Evolutionary conservation across 2,329 filamentous ascomycete genomes (phyloP).

Genomic region (Cladorrhinum sp.): DNA sequence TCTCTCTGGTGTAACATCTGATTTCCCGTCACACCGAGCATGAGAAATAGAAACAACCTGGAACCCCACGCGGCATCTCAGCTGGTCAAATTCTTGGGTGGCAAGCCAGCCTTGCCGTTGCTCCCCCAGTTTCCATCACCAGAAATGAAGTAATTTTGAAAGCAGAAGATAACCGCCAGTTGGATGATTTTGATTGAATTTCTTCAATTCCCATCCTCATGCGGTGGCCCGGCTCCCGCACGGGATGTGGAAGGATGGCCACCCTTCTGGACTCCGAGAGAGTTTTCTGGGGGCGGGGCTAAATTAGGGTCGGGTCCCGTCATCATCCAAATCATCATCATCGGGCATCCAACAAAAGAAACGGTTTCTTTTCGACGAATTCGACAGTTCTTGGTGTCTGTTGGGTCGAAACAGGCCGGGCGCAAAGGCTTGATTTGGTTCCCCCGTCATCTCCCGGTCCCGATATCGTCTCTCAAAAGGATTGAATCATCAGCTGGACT

Average conservation of each 20-base stretch:
- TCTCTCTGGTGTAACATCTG: not conserved
- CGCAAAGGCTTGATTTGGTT: not conserved
- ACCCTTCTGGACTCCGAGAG: not conserved
- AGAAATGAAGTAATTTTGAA: not conserved
- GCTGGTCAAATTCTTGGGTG: not conserved
- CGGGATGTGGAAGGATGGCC: not conserved
- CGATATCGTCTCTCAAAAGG: not conserved
- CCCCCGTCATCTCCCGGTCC: not conserved
- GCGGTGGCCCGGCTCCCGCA: not conserved
- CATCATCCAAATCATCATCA: not conserved
- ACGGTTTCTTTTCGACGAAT: not conserved
- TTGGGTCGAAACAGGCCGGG: not conserved
- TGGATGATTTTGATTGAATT: not conserved
- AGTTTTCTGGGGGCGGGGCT: conserved; percentile 1
- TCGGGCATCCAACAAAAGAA: not conserved
- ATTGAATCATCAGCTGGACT: not conserved
- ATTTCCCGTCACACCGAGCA: not conserved
- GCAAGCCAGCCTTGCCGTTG: not conserved
- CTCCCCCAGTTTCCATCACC: not conserved
- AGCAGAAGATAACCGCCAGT: not conserved
- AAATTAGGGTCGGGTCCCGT: not conserved
- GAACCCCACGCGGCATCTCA: conserved; percentile 1
- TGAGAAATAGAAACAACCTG: not conserved
- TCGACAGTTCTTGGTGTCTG: not conserved
- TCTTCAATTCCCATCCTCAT: not conserved